These are phyloP conservation scores for Zopfia rhizophila DNA, from an alignment of 2,329 filamentous ascomycete genomes.

Conservation along the genomic window DNA sequence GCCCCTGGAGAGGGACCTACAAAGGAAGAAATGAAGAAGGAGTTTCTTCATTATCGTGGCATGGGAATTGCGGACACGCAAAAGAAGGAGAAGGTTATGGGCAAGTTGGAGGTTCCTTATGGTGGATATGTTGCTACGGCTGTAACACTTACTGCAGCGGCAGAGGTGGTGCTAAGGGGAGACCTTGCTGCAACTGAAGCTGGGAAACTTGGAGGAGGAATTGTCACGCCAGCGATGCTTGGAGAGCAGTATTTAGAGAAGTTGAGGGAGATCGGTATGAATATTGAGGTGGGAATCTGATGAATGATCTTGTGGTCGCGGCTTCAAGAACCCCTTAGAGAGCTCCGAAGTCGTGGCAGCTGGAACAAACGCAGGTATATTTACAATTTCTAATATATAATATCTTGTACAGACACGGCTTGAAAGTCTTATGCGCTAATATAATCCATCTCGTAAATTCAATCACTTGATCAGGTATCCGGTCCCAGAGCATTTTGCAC, in stretches of 20 bases:
- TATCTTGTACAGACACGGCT: too few species aligned
- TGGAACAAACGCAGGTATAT: too few species aligned
- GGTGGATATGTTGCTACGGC: constrained; percentile 76
- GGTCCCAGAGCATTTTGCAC: too few species aligned
- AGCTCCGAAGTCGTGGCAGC: too few species aligned
- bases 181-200: constrained; percentile 58
- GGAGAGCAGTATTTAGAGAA: constrained; percentile 74
- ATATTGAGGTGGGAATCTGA: constrained; percentile 64
- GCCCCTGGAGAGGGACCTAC: constrained; percentile 46
- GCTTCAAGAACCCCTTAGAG: too few species aligned
- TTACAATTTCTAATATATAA: too few species aligned
- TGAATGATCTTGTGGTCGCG: too few species aligned
- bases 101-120: constrained; percentile 66
- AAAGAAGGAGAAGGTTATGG: constrained; percentile 64
- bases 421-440: too few species aligned
- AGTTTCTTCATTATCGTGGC: constrained; percentile 71
- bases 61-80: constrained; percentile 67
- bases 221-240: constrained; percentile 77
- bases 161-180: constrained; percentile 72
- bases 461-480: too few species aligned
- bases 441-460: too few species aligned
- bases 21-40: constrained; percentile 64
- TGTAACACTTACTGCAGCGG: constrained; percentile 70
- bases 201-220: constrained; percentile 69
- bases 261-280: constrained; percentile 69